A percentile compares a stretch with the other conserved stretches of the same genome.
Conservation (phyloP, 164 flowering plant species). For the Chloranthus sessilifolius region DNA sequence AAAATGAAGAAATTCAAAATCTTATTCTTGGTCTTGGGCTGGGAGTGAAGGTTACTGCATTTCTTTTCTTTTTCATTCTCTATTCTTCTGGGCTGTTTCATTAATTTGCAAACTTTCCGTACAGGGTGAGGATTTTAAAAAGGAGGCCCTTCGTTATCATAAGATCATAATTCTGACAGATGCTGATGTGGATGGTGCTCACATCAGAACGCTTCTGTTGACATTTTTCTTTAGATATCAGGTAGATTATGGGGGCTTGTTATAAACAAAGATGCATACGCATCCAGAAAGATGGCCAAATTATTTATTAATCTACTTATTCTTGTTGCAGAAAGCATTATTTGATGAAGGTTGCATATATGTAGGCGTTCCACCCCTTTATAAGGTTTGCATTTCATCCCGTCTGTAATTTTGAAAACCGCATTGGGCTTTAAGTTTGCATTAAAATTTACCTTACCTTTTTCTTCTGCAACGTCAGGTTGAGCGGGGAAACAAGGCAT, state of each 20-base stretch:
- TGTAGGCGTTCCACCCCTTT: constrained; percentile 96
- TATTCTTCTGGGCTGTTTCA: not conserved
- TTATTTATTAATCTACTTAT: no score
- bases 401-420: not conserved
- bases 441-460: not conserved
- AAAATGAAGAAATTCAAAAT: constrained; percentile 92
- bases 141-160: constrained; percentile 89
- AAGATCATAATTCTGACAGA: constrained; percentile 93
- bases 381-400: constrained; percentile 47
- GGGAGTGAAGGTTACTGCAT: constrained; percentile 76
- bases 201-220: constrained; percentile 84
- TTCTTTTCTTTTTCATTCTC: not conserved
- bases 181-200: constrained; percentile 99
- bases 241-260: constrained; percentile 32
- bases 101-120: not conserved
- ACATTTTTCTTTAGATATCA: constrained; percentile 98
- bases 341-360: constrained; percentile 94
- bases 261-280: no score
- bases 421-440: not conserved
- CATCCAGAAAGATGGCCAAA: no score
- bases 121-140: constrained; percentile 93
- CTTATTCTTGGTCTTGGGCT: constrained; percentile 88
- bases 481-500: constrained; percentile 82
- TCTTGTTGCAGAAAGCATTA: constrained; percentile 65
- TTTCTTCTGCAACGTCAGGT: constrained; percentile 40